These are phyloP conservation scores for Chalciporus sphaerocephalus DNA, from an alignment of 768 basidiomycete species.

Conservation along the genomic window DNA sequence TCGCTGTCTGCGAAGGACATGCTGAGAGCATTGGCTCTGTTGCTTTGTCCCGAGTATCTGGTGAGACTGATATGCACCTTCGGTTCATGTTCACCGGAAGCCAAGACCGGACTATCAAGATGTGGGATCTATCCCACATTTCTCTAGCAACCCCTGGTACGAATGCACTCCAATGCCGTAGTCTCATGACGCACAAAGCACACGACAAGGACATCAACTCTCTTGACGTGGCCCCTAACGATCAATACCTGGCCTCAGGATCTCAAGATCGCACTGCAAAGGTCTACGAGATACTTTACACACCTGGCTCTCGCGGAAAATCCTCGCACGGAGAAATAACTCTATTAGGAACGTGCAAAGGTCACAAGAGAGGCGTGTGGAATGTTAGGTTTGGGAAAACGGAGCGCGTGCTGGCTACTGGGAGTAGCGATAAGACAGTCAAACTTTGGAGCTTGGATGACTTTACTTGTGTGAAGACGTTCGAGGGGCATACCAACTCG, in stretches of 20 bases:
- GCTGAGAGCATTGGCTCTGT: conserved; percentile 91
- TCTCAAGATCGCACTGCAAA: conserved; percentile 96
- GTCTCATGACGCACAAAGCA: conserved; percentile 81
- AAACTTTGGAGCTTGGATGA: conserved; percentile 94
- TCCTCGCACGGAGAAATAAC: conserved; percentile 65
- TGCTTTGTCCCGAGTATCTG: conserved; percentile 57
- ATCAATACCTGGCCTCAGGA: conserved; percentile 82
- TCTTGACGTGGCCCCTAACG: conserved; percentile 88
- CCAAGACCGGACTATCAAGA: conserved; percentile 96
- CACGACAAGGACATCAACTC: conserved; percentile 99
- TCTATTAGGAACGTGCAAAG: conserved; percentile 83
- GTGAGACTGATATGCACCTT: conserved; percentile 26
- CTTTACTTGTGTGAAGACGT: conserved; percentile 90
- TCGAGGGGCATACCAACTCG: conserved; percentile 98
- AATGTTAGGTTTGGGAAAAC: conserved; percentile 80
- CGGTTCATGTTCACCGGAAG: conserved; percentile 91
- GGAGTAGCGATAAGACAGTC: conserved; percentile 92
- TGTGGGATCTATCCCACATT: conserved; percentile 85
- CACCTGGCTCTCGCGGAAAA: conserved; percentile 34
- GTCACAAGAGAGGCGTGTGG: conserved; percentile 98
- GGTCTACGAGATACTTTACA: conserved; percentile 73
- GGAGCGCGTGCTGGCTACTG: conserved; percentile 85
- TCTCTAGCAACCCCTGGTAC: conserved; percentile 28
- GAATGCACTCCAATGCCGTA: conserved; percentile 52
- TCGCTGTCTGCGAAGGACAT: conserved; percentile 89